Base-by-base conservation (phyloP, 2,329 filamentous ascomycete species). In the Aspergillus sp. region DNA sequence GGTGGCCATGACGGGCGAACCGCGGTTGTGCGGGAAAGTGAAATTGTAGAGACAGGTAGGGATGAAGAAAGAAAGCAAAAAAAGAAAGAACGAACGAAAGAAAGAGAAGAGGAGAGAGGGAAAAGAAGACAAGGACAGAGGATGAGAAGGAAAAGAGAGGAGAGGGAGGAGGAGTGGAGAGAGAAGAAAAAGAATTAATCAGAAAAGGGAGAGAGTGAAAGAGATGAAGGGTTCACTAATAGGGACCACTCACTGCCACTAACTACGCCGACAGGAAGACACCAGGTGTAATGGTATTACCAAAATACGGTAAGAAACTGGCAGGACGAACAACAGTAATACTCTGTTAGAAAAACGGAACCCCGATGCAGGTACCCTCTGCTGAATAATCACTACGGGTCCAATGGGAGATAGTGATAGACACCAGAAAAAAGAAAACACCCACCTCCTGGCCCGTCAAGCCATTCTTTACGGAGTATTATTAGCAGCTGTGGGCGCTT, bases 1-100 rank as follows among this genome's bases (percentile, higher is more conserved):
- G 57, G 74, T 75, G 55, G 58, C 65, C 66, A 71, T 69, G 38
- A 55, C 49, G 53, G 49, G 39, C 40, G 41, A 49, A 44, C 46
- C 44, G 51, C 29, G 45, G 19, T 19, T 19, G 1, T 19, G 19
- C 19, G 19, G 19, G 19, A 19, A 19, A 19, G 19, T 19, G 19
- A 19, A 19, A 19, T 19, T 19, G 19, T 19, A 19, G 19, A 19
- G 19, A 19, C 19, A 19, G 19, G 2, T 19, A 19, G 19, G 19
- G 19, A 19, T 19, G 19, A 19, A 19, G 19, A 19, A 19, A 19
- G 29, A 36, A 48, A 41, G 36, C 40, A 46, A 34, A 44, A 46
- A 26, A 29, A 28, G 38, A 39, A 34, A 39, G 43, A 43, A 44
- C 38, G 45, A 48, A 47, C 43, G 32, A 33, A 29, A 29, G 48